Conservation (phyloP, 768 basidiomycete genomes). For the Leccinum variicolor region DNA sequence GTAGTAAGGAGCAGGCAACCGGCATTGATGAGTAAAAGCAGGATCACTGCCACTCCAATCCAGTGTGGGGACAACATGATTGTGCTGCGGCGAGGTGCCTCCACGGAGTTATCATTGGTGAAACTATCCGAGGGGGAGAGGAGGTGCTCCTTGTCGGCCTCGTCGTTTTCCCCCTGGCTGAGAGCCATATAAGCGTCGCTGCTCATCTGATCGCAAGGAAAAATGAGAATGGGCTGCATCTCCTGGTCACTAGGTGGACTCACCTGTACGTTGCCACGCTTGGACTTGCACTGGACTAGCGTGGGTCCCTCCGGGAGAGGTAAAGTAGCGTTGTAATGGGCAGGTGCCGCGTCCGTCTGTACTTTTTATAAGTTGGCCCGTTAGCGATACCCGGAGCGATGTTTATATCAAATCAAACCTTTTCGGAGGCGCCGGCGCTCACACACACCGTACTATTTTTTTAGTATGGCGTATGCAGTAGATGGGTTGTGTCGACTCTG, state of each 20-base stretch:
- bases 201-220: slow-evolving; percentile 15
- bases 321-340: neutral
- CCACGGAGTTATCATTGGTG: neutral
- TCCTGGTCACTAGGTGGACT: neutral
- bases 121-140: slow-evolving; percentile 6
- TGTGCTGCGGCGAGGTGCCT: neutral
- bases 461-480: neutral
- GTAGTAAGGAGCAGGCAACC: slow-evolving; percentile 19
- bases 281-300: neutral
- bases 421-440: neutral
- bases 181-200: slow-evolving; percentile 9
- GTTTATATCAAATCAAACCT: neutral
- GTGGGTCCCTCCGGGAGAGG: neutral
- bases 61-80: slow-evolving; percentile 1
- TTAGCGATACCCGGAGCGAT: neutral
- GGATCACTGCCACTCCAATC: slow-evolving; percentile 17
- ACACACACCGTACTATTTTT: neutral
- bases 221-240: neutral
- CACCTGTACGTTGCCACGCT: neutral
- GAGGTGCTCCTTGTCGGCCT: slow-evolving; percentile 16
- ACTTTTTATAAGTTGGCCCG: slow-evolving; percentile 4
- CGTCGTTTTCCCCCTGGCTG: slow-evolving; percentile 8
- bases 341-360: neutral
- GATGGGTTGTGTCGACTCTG: neutral
- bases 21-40: slow-evolving; percentile 22